phyloP scores from a whole-genome alignment of 2,329 filamentous ascomycete genomes.

The Fusarium piperis region DNA sequence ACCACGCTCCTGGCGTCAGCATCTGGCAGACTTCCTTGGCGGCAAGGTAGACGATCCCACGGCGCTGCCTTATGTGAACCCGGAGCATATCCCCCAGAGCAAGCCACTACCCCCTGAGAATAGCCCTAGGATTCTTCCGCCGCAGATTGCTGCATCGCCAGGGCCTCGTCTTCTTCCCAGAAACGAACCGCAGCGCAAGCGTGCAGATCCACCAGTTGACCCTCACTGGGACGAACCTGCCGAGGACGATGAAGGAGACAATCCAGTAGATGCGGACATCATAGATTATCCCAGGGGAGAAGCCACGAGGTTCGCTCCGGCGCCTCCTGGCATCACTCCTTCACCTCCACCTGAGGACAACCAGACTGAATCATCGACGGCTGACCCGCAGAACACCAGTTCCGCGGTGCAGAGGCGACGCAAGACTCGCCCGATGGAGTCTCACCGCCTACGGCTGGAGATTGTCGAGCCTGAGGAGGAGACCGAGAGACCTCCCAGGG shows the following conservation, averaged over 20 bases:
- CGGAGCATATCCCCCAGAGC: conserved; percentile 31
- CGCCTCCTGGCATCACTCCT: too few relatives aligned
- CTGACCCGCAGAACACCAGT: not conserved
- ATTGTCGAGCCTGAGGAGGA: conserved; percentile 3
- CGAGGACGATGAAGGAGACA: not conserved
- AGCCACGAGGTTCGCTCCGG: not conserved
- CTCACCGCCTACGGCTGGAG: not conserved
- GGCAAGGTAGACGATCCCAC: conserved; percentile 15
- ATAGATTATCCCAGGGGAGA: not conserved
- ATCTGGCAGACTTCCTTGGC: conserved; percentile 15
- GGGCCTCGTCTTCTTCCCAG: conserved; percentile 13
- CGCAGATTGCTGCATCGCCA: not conserved
- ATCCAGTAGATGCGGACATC: not conserved
- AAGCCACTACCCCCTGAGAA: not conserved
- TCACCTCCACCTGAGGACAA: not conserved
- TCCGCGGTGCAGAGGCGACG: not conserved
- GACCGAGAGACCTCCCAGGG: not conserved
- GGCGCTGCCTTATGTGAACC: conserved; percentile 30
- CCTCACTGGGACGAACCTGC: not conserved
- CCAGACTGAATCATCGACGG: not conserved
- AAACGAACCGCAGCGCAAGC: conserved; percentile 16
- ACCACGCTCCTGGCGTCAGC: conserved; percentile 13
- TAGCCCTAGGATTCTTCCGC: conserved; percentile 12
- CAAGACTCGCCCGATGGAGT: not conserved
- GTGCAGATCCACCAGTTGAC: not conserved